These are phyloP conservation scores for Cruciata laevipes DNA, from an alignment of 257 asterid genomes.

Conservation along the genomic window DNA sequence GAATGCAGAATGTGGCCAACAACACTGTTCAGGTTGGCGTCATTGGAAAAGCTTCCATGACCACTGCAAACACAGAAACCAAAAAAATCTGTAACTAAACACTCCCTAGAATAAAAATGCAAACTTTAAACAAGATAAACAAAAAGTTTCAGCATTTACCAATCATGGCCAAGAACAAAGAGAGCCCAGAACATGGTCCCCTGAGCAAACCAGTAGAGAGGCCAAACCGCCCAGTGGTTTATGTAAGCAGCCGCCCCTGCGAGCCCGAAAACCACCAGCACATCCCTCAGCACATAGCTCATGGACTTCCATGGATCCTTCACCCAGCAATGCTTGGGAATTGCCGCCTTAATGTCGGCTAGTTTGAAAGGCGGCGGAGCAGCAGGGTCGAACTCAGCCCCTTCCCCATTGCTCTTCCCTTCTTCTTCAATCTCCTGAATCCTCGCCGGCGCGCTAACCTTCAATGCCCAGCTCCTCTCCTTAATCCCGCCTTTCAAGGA, in stretches of 20 bases:
- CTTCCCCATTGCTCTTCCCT: conserved; percentile 5
- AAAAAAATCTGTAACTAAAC: conserved; percentile 2
- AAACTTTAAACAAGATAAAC: background rate
- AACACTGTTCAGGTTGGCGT: conserved; percentile 72
- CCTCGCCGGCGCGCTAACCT: conserved; percentile 68
- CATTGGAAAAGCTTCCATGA: conserved; percentile 89
- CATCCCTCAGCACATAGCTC: conserved; percentile 84
- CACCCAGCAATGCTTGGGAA: conserved; percentile 97
- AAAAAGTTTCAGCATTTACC: conserved; percentile 32
- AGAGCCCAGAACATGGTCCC: conserved; percentile 98
- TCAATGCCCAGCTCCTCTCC: conserved; percentile 57
- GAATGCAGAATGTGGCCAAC: conserved; percentile 94
- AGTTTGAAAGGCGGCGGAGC: conserved; percentile 79
- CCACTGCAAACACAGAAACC: conserved; percentile 54
- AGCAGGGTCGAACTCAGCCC: conserved; percentile 51
- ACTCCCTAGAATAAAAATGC: background rate
- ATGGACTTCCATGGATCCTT: conserved; percentile 83
- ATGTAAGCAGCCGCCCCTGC: conserved; percentile 81
- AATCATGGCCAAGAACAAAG: conserved; percentile 97
- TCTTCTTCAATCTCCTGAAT: conserved; percentile 44
- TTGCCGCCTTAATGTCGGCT: conserved; percentile 69
- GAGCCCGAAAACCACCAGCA: conserved; percentile 63
- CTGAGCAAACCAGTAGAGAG: conserved; percentile 93
- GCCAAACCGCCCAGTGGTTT: conserved; percentile 86
- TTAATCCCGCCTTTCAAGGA: conserved; percentile 18